phyloP scores from a whole-genome alignment of 2,329 filamentous ascomycete species.

The Nothopassalora personata region DNA sequence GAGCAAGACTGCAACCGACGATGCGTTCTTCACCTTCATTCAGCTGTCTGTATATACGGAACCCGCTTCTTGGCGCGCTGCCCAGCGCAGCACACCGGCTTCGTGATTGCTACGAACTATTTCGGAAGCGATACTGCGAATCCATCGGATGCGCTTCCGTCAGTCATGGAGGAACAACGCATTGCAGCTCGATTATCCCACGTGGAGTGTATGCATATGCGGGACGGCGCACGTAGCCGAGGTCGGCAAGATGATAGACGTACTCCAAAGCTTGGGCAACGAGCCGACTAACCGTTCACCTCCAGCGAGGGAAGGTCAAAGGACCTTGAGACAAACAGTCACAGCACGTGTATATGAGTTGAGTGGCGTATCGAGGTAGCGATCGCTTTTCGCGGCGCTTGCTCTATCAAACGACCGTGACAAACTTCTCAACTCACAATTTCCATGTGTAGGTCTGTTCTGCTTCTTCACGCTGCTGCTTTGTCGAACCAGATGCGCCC shows the following conservation, averaged over 20 bases:
- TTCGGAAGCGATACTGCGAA: neutral
- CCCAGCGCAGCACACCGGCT: neutral
- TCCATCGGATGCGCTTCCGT: neutral
- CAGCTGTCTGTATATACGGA: neutral
- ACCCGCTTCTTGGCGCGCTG: neutral
- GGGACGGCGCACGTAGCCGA: conserved; percentile 2
- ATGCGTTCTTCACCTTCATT: neutral
- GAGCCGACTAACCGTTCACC: conserved; percentile 4
- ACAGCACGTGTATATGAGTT: neutral
- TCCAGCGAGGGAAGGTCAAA: neutral
- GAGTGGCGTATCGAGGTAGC: neutral
- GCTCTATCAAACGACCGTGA: neutral
- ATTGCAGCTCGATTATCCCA: neutral
- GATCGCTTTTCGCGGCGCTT: neutral
- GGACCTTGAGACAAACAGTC: neutral
- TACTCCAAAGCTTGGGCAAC: neutral
- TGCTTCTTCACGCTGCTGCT: neutral
- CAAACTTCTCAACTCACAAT: neutral
- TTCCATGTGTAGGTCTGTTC: neutral
- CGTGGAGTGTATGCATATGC: neutral
- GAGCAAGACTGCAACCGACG: conserved; percentile 1
- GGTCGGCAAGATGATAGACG: neutral
- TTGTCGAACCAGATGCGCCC: neutral
- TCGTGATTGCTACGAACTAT: neutral
- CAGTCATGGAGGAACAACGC: neutral